phyloP scores from a whole-genome alignment of 73 alveolate genomes.

The Paramecium bursaria region DNA sequence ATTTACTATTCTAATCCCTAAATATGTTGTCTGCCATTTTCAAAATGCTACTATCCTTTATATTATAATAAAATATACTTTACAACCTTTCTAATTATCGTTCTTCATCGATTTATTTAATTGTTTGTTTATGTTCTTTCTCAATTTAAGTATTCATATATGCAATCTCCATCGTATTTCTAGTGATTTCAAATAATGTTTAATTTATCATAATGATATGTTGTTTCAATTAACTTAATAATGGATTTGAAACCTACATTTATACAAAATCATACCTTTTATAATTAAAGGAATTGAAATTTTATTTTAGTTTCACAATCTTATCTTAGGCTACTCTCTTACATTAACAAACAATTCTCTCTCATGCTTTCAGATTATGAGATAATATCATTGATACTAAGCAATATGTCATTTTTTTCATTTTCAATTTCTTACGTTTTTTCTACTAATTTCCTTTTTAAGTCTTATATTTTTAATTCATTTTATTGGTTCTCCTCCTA shows the following conservation, averaged over 20 bases:
- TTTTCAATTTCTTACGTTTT: constrained; percentile 11
- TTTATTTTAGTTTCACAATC: constrained; percentile 49
- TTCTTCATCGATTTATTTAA: constrained; percentile 20
- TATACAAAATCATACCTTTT: not conserved
- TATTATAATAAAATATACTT: constrained; percentile 38
- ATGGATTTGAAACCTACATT: constrained; percentile 3
- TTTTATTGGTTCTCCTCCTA: not conserved
- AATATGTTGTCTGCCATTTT: constrained; percentile 46
- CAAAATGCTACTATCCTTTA: constrained; percentile 30
- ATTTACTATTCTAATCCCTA: constrained; percentile 9
- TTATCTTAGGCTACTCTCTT: not conserved
- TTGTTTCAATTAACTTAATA: not conserved
- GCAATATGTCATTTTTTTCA: not conserved
- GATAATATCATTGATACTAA: not conserved
- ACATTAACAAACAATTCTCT: not conserved
- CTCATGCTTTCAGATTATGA: constrained; percentile 31
- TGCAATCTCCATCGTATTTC: not conserved
- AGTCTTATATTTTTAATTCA: not conserved
- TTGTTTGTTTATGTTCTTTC: not conserved
- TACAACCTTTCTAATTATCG: constrained; percentile 10
- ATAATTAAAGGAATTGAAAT: not conserved
- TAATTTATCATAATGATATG: constrained; percentile 16
- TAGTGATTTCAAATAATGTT: constrained; percentile 31
- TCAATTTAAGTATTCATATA: not conserved
- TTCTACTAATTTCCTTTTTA: not conserved